Evolutionary conservation across 169 alveolate genomes (phyloP).

Genomic region (Cryptosporidium ubiquitum): DNA sequence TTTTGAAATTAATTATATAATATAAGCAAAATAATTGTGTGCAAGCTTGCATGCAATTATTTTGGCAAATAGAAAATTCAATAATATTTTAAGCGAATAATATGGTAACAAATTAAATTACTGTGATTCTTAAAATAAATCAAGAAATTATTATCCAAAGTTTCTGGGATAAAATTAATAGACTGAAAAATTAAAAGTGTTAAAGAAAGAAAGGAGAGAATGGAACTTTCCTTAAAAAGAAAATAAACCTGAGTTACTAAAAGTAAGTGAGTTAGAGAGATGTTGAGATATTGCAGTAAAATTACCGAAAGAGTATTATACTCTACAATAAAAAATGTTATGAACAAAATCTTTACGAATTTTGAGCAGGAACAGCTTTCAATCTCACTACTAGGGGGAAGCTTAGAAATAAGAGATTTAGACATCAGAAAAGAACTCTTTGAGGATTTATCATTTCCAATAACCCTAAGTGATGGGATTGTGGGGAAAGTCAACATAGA

Average conservation of each 20-base stretch:
- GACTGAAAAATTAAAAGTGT: too few species aligned
- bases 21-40: background rate
- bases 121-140: background rate
- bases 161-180: background rate
- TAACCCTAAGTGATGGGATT: constrained; percentile 27
- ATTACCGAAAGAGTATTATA: constrained; percentile 61
- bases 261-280: background rate
- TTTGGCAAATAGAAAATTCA: background rate
- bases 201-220: background rate
- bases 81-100: background rate
- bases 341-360: constrained; percentile 31
- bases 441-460: constrained; percentile 43
- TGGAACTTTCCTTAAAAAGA: too few species aligned
- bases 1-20: too few species aligned
- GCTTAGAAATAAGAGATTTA: constrained; percentile 41
- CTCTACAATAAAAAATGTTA: constrained; percentile 39
- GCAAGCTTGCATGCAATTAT: background rate
- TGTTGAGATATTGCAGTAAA: constrained; percentile 50
- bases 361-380: constrained; percentile 69
- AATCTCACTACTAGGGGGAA: constrained; percentile 27
- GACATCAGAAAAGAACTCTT: constrained; percentile 36
- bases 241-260: too few species aligned
- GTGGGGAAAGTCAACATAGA: constrained; percentile 65
- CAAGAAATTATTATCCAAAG: background rate
- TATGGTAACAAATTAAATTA: background rate